These are phyloP conservation scores for Cystobasidium onofrii DNA, from an alignment of 768 basidiomycete species.

Conservation along the genomic window DNA sequence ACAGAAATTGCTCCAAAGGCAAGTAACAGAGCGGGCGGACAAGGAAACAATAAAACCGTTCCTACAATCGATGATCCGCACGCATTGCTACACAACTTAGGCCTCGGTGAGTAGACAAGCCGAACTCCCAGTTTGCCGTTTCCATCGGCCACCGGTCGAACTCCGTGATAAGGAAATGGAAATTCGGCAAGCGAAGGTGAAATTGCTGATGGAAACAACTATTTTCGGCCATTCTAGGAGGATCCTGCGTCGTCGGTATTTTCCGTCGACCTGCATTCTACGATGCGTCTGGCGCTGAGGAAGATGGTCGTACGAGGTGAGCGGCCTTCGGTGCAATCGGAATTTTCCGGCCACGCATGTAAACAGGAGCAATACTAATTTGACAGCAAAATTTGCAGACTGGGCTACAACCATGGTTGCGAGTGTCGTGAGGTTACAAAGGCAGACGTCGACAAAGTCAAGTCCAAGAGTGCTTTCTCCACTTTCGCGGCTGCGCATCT, in stretches of 20 bases:
- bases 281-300: slow-evolving; percentile 50
- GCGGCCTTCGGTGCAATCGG: neutral
- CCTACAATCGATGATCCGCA: slow-evolving; percentile 44
- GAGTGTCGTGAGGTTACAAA: slow-evolving; percentile 55
- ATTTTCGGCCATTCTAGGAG: neutral
- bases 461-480: slow-evolving; percentile 52
- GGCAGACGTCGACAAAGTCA: slow-evolving; percentile 66
- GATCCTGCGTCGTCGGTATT: slow-evolving; percentile 22
- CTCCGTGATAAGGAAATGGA: no score
- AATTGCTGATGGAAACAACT: slow-evolving; percentile 60
- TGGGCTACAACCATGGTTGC: neutral
- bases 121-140: no score
- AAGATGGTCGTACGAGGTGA: neutral
- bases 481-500: neutral
- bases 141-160: no score
- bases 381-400: neutral
- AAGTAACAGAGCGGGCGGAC: neutral
- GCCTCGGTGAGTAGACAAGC: slow-evolving; percentile 55
- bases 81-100: slow-evolving; percentile 74
- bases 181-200: slow-evolving; percentile 17
- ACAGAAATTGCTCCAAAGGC: slow-evolving; percentile 14
- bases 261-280: slow-evolving; percentile 15
- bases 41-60: neutral
- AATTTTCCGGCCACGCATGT: neutral
- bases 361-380: neutral